Base-by-base conservation (phyloP, 352 stramenopile genomes). In the Phytophthora sojae region DNA sequence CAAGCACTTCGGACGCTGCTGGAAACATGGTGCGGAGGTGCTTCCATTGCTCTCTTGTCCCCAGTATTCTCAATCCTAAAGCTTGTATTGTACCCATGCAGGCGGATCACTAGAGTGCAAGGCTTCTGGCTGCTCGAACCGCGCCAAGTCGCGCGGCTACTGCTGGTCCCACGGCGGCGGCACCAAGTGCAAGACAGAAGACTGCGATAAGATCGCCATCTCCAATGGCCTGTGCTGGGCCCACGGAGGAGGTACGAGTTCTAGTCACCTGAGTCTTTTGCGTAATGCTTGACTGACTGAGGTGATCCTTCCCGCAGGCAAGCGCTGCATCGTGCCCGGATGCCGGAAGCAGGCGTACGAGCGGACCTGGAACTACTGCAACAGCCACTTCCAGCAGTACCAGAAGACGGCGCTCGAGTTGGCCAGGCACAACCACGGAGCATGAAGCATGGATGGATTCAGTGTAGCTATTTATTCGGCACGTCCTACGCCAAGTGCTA, bases 111-210 rank as follows among this genome's bases (percentile, higher is more conserved):
- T 79, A 1, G 81, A 83, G 42, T 95, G 87, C 75, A 93, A 88
- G 65, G 64, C 87, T n/a, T 61, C 69, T 0, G 76, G 69, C 6
- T 95, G 88, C 59, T 73, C 77, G 25, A 94, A 94, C 60, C 85
- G 87, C 45, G 87, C 86, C 70, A 93, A 94, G 63, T 92, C 86
- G 17, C 71, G 84, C 4, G 88, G 88, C 30, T 89, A 88, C 57
- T 95, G 88, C 70, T 94, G 87, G 88, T 92, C 82, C 0, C 88
- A 95, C 58, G 88, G 88, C 42, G 88, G 88, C 4, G 88, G 88
- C 19, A 90, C 82, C 47, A 91, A 92, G 61, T 95, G 88, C 71
- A 89, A 88, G 62, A 69, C 66, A 0, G 64, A 55, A 25, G 53
- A 58, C n/a, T 95, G 88, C 56, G 74, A 83, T 56, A 93, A 91